phyloP scores from a whole-genome alignment of 768 basidiomycete genomes.

The Mycena galopus region DNA sequence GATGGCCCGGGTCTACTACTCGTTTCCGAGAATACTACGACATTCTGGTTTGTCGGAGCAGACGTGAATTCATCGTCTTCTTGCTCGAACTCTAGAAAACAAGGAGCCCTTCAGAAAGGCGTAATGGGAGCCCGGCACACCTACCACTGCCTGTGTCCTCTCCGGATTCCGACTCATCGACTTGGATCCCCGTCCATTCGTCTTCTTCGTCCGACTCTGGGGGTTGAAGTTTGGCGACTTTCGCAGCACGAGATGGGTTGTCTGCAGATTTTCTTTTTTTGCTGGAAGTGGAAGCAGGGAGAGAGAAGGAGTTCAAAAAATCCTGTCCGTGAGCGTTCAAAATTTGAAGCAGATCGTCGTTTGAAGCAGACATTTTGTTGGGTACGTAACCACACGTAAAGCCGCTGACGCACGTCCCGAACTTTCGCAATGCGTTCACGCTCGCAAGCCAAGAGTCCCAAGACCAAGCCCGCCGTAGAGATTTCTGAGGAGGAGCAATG shows the following conservation, averaged over 20 bases:
- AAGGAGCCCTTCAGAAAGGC: background rate
- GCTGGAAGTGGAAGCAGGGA: slow-evolving; percentile 26
- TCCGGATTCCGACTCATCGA: slow-evolving; percentile 39
- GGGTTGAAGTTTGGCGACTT: slow-evolving; percentile 26
- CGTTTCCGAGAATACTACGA: slow-evolving; percentile 70
- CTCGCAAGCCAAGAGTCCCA: background rate
- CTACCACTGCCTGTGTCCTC: slow-evolving; percentile 36
- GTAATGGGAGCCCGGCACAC: background rate
- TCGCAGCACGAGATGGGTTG: slow-evolving; percentile 18
- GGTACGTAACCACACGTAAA: slow-evolving; percentile 10
- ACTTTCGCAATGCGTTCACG: slow-evolving; percentile 2
- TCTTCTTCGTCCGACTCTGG: slow-evolving; percentile 24
- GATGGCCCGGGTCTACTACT: slow-evolving; percentile 32
- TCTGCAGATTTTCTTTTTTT: slow-evolving; percentile 41
- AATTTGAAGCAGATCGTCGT: slow-evolving; percentile 54
- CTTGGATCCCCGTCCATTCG: slow-evolving; percentile 31
- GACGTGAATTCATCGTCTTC: slow-evolving; percentile 61
- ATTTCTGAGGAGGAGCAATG: slow-evolving; percentile 84
- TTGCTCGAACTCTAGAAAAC: slow-evolving; percentile 52
- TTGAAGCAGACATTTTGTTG: slow-evolving; percentile 39
- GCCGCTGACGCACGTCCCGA: background rate
- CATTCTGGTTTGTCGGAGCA: slow-evolving; percentile 51
- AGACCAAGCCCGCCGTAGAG: slow-evolving; percentile 1
- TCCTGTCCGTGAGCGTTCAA: slow-evolving; percentile 62
- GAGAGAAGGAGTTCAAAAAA: slow-evolving; percentile 59